Evolutionary conservation across 768 basidiomycete species (phyloP), one percentile per base, ranked within the genome.

Genomic region (Tulasnella calospora): DNA sequence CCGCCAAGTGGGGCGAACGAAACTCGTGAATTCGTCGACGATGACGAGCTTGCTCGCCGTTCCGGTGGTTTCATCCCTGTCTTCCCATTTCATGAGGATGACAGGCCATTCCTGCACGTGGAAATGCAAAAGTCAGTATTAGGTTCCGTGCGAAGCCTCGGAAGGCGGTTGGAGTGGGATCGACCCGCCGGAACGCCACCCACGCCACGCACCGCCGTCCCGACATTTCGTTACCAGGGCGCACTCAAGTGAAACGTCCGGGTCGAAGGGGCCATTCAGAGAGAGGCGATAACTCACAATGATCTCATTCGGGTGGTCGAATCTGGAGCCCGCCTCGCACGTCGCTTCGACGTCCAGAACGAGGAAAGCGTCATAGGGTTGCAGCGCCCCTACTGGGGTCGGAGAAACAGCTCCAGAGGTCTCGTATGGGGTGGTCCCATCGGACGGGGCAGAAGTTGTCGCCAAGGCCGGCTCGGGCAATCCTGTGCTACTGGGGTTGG

Each of bases 231-330:
- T 17, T 74, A 21, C 27, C 36, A 74, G 40, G 74, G 13, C 55
- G 44, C 74, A 35, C 10, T 9, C 21, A 35, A 9, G 17, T 36
- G 51, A 72, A 46, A 72, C 71, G 35, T 23, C 17, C 19, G 36
- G 36, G 1, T 36, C 30, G 38, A 72, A 72, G 38, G 9, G n/a
- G 51, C 51, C 51, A 51, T 23, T 51, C 51, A 33, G 33, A 67
- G 15, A 67, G 61, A 67, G 75, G 72, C 70, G 79, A 69, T 5
- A 77, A 88, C 92, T 82, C 83, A 94, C 97, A 80, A 99, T 98
- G 77, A 99, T 96, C 85, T 99, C 97, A 84, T 98, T 98, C 2
- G 96, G 94, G 85, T 91, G 97, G 76, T 91, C 89, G 80, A 95
- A 94, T 81, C 88, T 88, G 44, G 89, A 88, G 47, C 91, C 92